Evolutionary conservation across 768 basidiomycete genomes (phyloP).

Genomic region (Lentinula detonsa): DNA sequence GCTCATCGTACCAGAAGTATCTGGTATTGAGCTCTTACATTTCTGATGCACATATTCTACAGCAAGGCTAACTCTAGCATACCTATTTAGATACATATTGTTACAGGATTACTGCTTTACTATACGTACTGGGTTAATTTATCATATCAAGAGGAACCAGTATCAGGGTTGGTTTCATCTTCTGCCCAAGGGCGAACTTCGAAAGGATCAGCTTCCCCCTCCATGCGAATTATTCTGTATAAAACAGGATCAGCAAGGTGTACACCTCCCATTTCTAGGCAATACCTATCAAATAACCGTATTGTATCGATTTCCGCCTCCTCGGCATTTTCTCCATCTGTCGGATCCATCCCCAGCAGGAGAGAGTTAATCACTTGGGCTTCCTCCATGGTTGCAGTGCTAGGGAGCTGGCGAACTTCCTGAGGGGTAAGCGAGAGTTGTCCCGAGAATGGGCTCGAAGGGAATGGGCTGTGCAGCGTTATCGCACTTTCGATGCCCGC

Average conservation of each 20-base stretch:
- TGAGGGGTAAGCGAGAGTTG: slow-evolving; percentile 40
- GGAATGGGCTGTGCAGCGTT: slow-evolving; percentile 61
- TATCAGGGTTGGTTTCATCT: not conserved
- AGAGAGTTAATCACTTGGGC: slow-evolving; percentile 32
- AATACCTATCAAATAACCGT: slow-evolving; percentile 69
- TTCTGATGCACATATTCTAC: not conserved
- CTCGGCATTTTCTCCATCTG: slow-evolving; percentile 18
- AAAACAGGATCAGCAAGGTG: slow-evolving; percentile 8
- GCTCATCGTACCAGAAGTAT: slow-evolving; percentile 78
- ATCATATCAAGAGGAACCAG: not conserved
- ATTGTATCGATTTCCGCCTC: slow-evolving; percentile 42
- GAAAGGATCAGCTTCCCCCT: slow-evolving; percentile 56
- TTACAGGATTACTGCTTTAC: too few relatives aligned
- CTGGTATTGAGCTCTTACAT: slow-evolving; percentile 57
- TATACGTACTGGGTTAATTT: not conserved
- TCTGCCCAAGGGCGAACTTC: not conserved
- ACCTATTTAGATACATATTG: too few relatives aligned
- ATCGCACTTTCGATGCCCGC: slow-evolving; percentile 71
- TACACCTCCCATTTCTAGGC: slow-evolving; percentile 4
- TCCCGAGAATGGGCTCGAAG: slow-evolving; percentile 43
- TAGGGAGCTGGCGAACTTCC: slow-evolving; percentile 38
- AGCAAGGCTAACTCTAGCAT: too few relatives aligned
- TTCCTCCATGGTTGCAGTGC: slow-evolving; percentile 20
- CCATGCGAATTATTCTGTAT: slow-evolving; percentile 50
- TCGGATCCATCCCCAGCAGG: slow-evolving; percentile 22